Conservation (phyloP, 352 stramenopile genomes). For the Plasmopara halstedii region DNA sequence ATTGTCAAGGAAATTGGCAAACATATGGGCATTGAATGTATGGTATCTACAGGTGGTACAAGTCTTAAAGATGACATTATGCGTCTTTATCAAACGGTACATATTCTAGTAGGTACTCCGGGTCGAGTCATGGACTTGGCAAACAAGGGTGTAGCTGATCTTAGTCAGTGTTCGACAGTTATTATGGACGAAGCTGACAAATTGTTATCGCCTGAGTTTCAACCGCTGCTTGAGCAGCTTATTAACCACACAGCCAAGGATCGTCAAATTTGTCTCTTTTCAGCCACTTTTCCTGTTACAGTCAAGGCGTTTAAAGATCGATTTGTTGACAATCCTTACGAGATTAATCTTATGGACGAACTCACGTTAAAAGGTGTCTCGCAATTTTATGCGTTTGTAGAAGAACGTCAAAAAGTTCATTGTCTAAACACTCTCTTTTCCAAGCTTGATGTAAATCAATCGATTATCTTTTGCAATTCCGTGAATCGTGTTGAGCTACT, state of each 20-base stretch:
- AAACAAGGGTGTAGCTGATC: constrained; percentile 96
- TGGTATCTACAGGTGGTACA: constrained; percentile 98
- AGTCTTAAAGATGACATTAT: constrained; percentile 99
- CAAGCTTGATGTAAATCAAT: constrained; percentile 99
- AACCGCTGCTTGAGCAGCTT: constrained; percentile 96
- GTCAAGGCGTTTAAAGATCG: constrained; percentile 99
- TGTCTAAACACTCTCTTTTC: constrained; percentile 99
- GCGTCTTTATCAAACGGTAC: constrained; percentile 98
- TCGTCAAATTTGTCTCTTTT: constrained; percentile 99
- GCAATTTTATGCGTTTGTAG: constrained; percentile 99
- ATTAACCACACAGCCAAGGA: constrained; percentile 90
- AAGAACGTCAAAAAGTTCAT: constrained; percentile 99
- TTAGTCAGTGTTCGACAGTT: constrained; percentile 95
- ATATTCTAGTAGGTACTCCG: constrained; percentile 98
- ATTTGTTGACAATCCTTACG: constrained; percentile 97
- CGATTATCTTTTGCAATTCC: constrained; percentile 99
- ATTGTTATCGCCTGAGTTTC: constrained; percentile 97
- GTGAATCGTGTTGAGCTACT: constrained; percentile 99
- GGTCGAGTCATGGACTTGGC: constrained; percentile 98
- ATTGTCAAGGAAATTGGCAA: constrained; percentile 99
- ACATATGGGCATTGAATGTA: constrained; percentile 94
- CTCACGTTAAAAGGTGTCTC: constrained; percentile 98
- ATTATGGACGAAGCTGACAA: constrained; percentile 99
- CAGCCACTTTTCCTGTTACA: constrained; percentile 98
- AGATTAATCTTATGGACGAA: constrained; percentile 99